phyloP scores from a whole-genome alignment of 208 protist genomes.

The Tritrichomonas musculus region DNA sequence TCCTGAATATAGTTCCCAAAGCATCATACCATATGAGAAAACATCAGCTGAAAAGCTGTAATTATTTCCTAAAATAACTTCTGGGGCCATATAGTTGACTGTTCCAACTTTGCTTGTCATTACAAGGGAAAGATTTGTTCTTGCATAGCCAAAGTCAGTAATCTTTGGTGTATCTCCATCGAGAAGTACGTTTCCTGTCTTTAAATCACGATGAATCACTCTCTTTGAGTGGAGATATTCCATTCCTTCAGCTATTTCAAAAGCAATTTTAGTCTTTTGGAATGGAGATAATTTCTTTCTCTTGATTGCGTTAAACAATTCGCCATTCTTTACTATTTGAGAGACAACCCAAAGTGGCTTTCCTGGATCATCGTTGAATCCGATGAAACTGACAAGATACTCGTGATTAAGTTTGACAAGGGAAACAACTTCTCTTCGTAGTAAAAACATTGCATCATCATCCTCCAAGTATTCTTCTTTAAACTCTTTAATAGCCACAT shows the following conservation, averaged over 20 bases:
- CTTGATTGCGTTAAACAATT: not conserved
- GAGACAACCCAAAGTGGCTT: not conserved
- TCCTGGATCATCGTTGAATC: not conserved
- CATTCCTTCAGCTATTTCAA: not conserved
- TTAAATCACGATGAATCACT: not conserved
- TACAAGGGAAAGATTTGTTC: no score
- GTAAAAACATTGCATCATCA: not conserved
- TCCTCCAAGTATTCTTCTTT: not conserved
- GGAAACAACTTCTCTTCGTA: not conserved
- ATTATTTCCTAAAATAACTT: not conserved
- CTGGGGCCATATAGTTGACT: slow-evolving; percentile 9
- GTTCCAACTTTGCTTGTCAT: not conserved
- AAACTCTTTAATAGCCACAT: not conserved
- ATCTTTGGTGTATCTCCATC: not conserved
- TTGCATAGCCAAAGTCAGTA: not conserved
- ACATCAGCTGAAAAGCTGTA: not conserved
- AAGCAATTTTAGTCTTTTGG: not conserved
- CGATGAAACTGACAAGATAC: not conserved
- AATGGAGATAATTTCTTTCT: not conserved
- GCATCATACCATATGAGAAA: not conserved
- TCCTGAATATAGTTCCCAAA: not conserved
- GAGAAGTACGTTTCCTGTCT: not conserved
- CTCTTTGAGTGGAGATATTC: not conserved
- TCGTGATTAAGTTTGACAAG: not conserved
- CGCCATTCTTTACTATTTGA: not conserved